Percentiles rank a stretch among this genome's conserved stretches.
Evolutionary conservation across 2,329 filamentous ascomycete genomes (phyloP).

Genomic region (Xylaria arbuscula): DNA sequence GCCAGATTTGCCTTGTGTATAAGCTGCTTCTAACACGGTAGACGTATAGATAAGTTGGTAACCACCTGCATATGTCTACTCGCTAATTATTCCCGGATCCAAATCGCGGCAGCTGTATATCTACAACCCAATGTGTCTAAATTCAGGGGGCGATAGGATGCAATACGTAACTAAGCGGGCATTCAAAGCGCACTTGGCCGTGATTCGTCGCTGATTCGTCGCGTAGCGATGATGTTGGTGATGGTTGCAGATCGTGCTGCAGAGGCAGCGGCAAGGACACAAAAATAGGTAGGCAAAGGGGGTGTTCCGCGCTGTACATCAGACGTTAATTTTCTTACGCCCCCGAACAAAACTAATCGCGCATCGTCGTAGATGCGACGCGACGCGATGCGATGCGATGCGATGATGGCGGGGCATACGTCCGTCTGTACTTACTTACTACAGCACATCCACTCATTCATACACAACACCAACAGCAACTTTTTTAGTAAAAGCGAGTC

Average conservation of each 20-base stretch:
- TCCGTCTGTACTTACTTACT: not conserved
- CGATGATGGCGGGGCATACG: not conserved
- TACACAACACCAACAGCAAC: not conserved
- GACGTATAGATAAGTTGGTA: too few relatives aligned
- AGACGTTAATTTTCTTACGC: constrained; percentile 1
- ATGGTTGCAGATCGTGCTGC: constrained; percentile 4
- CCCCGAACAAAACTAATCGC: not conserved
- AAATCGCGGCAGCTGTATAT: too few relatives aligned
- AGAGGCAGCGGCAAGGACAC: too few relatives aligned
- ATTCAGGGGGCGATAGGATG: too few relatives aligned
- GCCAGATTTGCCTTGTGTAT: too few relatives aligned
- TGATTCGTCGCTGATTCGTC: not conserved
- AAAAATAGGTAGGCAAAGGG: not conserved
- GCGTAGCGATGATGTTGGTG: not conserved
- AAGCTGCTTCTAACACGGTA: too few relatives aligned
- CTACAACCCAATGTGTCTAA: too few relatives aligned
- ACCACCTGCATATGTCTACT: too few relatives aligned
- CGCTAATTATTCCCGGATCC: too few relatives aligned
- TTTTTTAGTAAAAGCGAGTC: not conserved
- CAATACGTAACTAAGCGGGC: not conserved
- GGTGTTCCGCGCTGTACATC: not conserved
- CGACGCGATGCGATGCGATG: not conserved
- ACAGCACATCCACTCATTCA: not conserved
- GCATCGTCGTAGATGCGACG: too few relatives aligned
- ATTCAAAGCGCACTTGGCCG: not conserved